Conservation (phyloP, 176 grass and related monocot genomes). For the Triticum dicoccoides region DNA sequence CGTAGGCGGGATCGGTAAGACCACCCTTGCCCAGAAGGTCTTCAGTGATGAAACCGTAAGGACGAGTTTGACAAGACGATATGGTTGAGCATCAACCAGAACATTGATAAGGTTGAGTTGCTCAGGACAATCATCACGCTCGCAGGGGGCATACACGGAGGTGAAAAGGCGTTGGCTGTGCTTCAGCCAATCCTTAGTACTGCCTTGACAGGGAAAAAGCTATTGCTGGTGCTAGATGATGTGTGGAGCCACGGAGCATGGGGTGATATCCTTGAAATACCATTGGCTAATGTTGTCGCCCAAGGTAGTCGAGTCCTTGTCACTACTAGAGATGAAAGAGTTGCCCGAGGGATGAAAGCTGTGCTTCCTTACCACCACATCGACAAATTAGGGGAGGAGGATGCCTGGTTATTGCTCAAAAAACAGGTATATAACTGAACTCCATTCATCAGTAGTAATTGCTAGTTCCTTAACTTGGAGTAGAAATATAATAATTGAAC, state of each 20-base stretch:
- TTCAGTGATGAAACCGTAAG: background rate
- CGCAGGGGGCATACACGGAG: background rate
- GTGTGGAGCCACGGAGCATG: background rate
- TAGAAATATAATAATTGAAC: too few species aligned
- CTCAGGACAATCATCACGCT: background rate
- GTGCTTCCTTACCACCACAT: background rate
- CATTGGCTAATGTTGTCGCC: background rate
- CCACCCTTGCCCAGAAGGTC: slow-evolving; percentile 34
- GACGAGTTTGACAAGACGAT: background rate
- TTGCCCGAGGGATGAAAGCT: background rate
- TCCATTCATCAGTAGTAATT: background rate
- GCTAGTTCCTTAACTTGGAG: too few species aligned
- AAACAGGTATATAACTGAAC: background rate
- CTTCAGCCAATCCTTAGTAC: background rate
- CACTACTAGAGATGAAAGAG: background rate
- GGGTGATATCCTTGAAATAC: rapidly evolving
- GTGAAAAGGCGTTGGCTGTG: rapidly evolving
- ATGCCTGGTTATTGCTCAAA: slow-evolving; percentile 12
- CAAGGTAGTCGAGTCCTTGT: background rate
- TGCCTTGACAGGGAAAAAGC: background rate
- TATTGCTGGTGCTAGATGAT: slow-evolving; percentile 6
- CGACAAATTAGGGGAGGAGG: background rate
- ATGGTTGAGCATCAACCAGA: slow-evolving; percentile 26
- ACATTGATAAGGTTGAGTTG: background rate
- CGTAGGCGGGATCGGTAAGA: slow-evolving; percentile 41